Evolutionary conservation across 345 rosid species (phyloP), one percentile per base, ranked within the genome.

Genomic region (Bruguiera parviflora): DNA sequence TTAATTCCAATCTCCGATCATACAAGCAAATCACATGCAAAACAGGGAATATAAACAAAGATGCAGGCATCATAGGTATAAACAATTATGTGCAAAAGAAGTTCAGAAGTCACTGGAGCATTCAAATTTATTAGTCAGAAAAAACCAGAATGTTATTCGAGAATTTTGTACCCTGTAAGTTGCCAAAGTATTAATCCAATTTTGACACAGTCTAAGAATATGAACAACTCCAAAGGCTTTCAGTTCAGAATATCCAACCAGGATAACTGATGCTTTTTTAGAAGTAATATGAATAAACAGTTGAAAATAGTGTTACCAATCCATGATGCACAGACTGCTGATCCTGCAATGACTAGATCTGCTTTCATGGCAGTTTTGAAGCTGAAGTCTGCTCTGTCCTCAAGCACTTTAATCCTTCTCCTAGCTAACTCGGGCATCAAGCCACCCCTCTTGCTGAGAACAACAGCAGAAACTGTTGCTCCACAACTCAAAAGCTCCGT

Each of bases 401-500:
- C 98, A 56, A 94, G 81, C 69, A 94, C 97, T 80, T 85, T 94
- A 78, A 94, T 91, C 79, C 80, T 84, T 85, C 97, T 89, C 83
- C 96, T 88, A 8, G 76, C 60, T 70, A 94, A 96, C 80, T 91
- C 98, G 2, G 84, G 74, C 92, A 94, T 68, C 73, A 94, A 77
- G 22, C 98, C 98, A 75, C 98, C 98, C 79, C 83, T 94, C 81
- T 81, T 89, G 79, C 96, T 91, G 47, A 94, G 90, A 77, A 91
- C 97, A 47, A 91, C 97, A 43, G 92, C 98, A 51, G 95, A 91
- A 60, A 94, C 98, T 39, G 97, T 84, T 70, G 97, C 98, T 61
- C 98, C 98, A 70, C 98, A 91, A 92, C 98, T 94, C 86, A 94
- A 67, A 80, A 94, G 90, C 81, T 94, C 98, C 2, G 96, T 89